Evolutionary conservation across 1,139 yeast species (phyloP).

Genomic region (Diutina siamensis): DNA sequence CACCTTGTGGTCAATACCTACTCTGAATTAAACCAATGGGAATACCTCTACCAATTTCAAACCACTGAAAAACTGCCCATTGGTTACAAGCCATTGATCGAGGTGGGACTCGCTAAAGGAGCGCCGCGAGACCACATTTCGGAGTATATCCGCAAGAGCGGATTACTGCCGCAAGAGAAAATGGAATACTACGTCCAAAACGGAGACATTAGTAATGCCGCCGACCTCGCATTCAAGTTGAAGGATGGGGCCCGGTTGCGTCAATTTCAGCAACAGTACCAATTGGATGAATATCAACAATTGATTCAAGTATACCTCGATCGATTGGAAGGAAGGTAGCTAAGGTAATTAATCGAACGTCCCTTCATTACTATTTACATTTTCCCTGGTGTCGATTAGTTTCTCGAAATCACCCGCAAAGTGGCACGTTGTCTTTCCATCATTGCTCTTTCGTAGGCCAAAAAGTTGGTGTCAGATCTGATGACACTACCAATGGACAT

Average conservation of each 20-base stretch:
- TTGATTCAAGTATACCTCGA: background rate
- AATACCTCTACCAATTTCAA: slow-evolving; percentile 39
- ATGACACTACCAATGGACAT: slow-evolving; percentile 94
- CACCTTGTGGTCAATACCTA: slow-evolving; percentile 47
- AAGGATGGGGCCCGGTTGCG: slow-evolving; percentile 33
- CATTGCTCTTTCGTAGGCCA: slow-evolving; percentile 29
- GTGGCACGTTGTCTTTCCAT: slow-evolving; percentile 25
- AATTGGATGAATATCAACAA: slow-evolving; percentile 4
- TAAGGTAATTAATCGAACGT: background rate
- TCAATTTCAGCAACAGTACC: background rate
- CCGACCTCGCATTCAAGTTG: slow-evolving; percentile 45
- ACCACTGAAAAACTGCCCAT: slow-evolving; percentile 47
- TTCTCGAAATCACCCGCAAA: slow-evolving; percentile 19
- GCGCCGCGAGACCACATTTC: slow-evolving; percentile 32
- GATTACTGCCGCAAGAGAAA: slow-evolving; percentile 28
- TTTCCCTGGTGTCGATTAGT: background rate
- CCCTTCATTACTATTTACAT: background rate
- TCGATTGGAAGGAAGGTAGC: background rate
- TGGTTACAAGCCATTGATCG: slow-evolving; percentile 58
- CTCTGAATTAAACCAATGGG: slow-evolving; percentile 45
- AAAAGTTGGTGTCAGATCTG: slow-evolving; percentile 55
- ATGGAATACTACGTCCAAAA: slow-evolving; percentile 41
- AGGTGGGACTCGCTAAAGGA: slow-evolving; percentile 36
- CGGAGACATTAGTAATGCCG: slow-evolving; percentile 45
- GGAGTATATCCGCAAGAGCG: slow-evolving; percentile 24